Conservation (phyloP, 164 flowering plant genomes). For the Buxus sempervirens region DNA sequence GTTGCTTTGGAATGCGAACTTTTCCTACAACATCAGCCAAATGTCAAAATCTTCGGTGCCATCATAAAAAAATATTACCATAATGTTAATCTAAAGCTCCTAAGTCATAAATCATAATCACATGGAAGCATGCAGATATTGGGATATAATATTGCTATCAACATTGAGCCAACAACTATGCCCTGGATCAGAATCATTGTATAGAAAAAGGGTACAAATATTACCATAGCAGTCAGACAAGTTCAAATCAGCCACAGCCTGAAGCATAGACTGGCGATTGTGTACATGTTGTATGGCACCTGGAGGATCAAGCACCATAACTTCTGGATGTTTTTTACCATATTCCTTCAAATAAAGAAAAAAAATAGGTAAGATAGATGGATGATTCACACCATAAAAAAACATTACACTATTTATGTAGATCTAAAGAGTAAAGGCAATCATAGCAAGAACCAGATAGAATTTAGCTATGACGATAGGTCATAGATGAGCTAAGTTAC, state of each 20-base stretch:
- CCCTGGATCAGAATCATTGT: background rate
- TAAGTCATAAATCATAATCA: too few relatives aligned
- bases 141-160: background rate
- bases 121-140: background rate
- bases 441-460: too few relatives aligned
- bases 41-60: background rate
- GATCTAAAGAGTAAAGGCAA: background rate
- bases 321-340: constrained; percentile 75
- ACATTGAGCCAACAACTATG: background rate
- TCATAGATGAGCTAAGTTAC: too few relatives aligned
- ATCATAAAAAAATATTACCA: background rate
- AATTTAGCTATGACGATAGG: too few relatives aligned
- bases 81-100: background rate
- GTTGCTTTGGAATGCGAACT: constrained; percentile 70
- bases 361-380: background rate
- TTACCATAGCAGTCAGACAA: constrained; percentile 69
- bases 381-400: background rate
- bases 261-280: constrained; percentile 89
- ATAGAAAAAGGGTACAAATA: background rate
- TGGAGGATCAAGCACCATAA: constrained; percentile 94
- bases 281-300: constrained; percentile 83
- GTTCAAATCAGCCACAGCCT: constrained; percentile 85
- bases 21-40: constrained; percentile 41
- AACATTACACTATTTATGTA: background rate
- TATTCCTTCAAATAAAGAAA: constrained; percentile 45